phyloP scores from a whole-genome alignment of 2,329 filamentous ascomycete species.

The Diaporthe caulivora region DNA sequence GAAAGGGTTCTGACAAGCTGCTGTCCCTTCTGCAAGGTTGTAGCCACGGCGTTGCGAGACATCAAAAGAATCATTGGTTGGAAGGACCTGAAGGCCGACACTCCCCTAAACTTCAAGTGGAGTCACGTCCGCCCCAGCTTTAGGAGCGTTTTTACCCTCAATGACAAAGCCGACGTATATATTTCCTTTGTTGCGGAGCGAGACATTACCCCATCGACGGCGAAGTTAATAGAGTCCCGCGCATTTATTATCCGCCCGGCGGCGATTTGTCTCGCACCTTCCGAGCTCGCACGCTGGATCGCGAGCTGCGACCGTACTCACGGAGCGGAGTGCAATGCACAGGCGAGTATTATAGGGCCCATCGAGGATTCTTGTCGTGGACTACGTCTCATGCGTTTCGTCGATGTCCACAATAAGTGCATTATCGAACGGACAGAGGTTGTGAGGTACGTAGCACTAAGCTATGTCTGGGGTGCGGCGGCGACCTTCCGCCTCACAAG shows the following conservation, averaged over 20 bases:
- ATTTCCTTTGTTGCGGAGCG: not conserved
- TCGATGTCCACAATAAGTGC: not conserved
- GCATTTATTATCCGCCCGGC: not conserved
- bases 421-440: not conserved
- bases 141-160: not conserved
- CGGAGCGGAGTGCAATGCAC: not conserved
- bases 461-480: constrained; percentile 13
- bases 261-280: not conserved
- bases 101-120: not conserved
- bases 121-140: not conserved
- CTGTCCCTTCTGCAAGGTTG: not conserved
- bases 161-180: not conserved
- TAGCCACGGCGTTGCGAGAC: not conserved
- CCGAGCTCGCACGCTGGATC: not conserved
- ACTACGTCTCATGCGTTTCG: not conserved
- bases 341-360: not conserved
- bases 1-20: not conserved
- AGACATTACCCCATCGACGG: not conserved
- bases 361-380: not conserved
- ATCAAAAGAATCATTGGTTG: not conserved
- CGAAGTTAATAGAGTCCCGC: not conserved
- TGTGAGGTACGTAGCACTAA: constrained; percentile 11
- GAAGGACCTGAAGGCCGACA: not conserved
- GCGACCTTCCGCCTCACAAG: not conserved
- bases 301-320: not conserved